Percentiles rank a stretch among this genome's conserved stretches.
Evolutionary conservation across 2,329 filamentous ascomycete species (phyloP).

Genomic region (Diaporthe amygdali): DNA sequence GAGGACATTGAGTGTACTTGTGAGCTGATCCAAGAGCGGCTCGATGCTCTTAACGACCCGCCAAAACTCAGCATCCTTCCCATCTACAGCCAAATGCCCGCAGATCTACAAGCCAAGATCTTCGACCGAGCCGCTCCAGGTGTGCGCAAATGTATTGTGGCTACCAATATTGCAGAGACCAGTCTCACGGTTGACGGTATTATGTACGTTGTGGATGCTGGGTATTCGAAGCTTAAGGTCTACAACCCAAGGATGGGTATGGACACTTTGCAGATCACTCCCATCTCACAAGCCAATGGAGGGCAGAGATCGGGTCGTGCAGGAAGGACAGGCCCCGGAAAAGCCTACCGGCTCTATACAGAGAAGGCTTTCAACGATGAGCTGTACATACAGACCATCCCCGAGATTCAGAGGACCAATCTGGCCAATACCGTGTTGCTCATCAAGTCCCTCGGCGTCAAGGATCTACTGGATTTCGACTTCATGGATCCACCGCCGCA

Average conservation of each 20-base stretch:
- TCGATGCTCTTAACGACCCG: constrained; percentile 90
- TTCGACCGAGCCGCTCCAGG: constrained; percentile 91
- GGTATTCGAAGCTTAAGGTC: constrained; percentile 96
- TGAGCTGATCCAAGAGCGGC: constrained; percentile 85
- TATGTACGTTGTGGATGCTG: constrained; percentile 97
- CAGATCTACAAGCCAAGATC: constrained; percentile 96
- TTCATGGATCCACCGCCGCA: constrained; percentile 99
- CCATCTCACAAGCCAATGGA: constrained; percentile 95
- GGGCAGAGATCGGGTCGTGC: constrained; percentile 93
- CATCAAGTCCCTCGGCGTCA: constrained; percentile 92
- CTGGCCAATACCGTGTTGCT: constrained; percentile 93
- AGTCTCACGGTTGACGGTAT: constrained; percentile 98
- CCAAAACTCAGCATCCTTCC: constrained; percentile 93
- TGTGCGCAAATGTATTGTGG: constrained; percentile 95
- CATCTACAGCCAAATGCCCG: constrained; percentile 99
- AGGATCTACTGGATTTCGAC: constrained; percentile 93
- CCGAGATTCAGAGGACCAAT: constrained; percentile 96
- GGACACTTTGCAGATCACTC: constrained; percentile 97
- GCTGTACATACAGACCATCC: constrained; percentile 94
- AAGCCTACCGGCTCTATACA: constrained; percentile 92
- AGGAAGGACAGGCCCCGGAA: constrained; percentile 92
- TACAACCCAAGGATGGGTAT: constrained; percentile 99
- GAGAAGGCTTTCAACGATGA: constrained; percentile 96
- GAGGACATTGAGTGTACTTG: constrained; percentile 98
- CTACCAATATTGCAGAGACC: constrained; percentile 98